Percentiles rank a stretch among this genome's conserved stretches.
Evolutionary conservation across 305 asterid species (phyloP).

Genomic region (Plantago lanceolata): DNA sequence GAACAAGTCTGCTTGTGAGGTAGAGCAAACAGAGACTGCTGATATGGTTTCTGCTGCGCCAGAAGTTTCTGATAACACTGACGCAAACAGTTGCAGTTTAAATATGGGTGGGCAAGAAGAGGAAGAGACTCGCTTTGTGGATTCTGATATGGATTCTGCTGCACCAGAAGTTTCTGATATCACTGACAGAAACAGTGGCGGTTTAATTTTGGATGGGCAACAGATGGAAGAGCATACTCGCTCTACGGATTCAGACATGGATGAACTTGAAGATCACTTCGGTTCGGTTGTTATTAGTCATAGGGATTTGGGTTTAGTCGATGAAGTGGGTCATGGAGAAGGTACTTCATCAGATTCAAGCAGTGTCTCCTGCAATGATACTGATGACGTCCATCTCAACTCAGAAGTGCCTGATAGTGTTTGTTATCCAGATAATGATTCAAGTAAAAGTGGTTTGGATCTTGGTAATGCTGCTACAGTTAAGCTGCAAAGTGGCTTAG

Average conservation of each 20-base stretch:
- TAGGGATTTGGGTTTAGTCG: slow-evolving; percentile 30
- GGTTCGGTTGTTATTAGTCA: slow-evolving; percentile 23
- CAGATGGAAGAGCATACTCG: slow-evolving; percentile 31
- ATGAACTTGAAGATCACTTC: slow-evolving; percentile 32
- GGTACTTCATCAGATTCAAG: slow-evolving; percentile 30
- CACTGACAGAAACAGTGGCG: not conserved
- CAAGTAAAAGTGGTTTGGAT: slow-evolving; percentile 29
- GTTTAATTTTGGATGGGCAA: slow-evolving; percentile 31
- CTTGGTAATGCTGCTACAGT: slow-evolving; percentile 23
- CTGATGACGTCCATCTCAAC: slow-evolving; percentile 27
- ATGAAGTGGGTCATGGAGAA: slow-evolving; percentile 31
- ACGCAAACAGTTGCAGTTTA: slow-evolving; percentile 24
- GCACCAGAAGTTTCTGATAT: slow-evolving; percentile 30
- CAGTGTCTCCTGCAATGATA: slow-evolving; percentile 23
- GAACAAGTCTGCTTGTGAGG: slow-evolving; percentile 26
- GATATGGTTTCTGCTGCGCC: slow-evolving; percentile 28
- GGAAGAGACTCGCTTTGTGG: slow-evolving; percentile 32
- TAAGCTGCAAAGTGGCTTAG: slow-evolving; percentile 29
- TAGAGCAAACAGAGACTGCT: slow-evolving; percentile 26
- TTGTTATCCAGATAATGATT: slow-evolving; percentile 26
- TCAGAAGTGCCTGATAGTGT: slow-evolving; percentile 32
- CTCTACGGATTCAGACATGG: slow-evolving; percentile 30
- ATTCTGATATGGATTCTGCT: slow-evolving; percentile 33
- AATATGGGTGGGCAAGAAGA: slow-evolving; percentile 27
- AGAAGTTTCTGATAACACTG: slow-evolving; percentile 26